Conservation (phyloP, 345 rosid genomes). For the Eucalyptus melliodora region DNA sequence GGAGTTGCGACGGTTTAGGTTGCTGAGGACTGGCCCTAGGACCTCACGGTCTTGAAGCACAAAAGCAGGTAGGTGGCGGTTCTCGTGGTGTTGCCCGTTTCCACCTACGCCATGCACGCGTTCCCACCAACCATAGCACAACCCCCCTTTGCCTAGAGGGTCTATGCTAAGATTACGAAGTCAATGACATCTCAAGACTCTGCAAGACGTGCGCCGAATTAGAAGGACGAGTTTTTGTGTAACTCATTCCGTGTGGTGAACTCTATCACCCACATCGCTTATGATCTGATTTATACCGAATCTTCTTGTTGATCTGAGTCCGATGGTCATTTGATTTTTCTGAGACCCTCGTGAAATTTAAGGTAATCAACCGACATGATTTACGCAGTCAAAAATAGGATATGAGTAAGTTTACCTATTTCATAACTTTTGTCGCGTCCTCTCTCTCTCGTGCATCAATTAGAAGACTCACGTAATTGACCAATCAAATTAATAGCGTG, state of each 20-base stretch:
- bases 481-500: background rate
- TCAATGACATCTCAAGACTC: background rate
- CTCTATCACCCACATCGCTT: rapidly evolving
- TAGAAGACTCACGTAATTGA: background rate
- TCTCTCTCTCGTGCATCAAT: background rate
- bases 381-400: rapidly evolving
- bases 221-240: background rate
- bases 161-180: background rate
- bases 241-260: background rate
- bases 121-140: background rate
- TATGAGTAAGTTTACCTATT: background rate
- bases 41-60: background rate
- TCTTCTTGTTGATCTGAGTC: background rate
- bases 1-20: background rate
- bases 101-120: background rate
- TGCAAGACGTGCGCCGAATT: background rate
- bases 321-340: rapidly evolving
- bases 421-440: background rate
- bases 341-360: background rate
- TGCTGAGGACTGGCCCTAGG: background rate
- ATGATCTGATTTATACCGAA: background rate
- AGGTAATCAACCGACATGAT: background rate
- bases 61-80: background rate
- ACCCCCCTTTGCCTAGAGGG: background rate
- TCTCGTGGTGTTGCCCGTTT: background rate